phyloP scores from a whole-genome alignment of 371 early-diverging fungal species.

The Mortierella polycephala region DNA sequence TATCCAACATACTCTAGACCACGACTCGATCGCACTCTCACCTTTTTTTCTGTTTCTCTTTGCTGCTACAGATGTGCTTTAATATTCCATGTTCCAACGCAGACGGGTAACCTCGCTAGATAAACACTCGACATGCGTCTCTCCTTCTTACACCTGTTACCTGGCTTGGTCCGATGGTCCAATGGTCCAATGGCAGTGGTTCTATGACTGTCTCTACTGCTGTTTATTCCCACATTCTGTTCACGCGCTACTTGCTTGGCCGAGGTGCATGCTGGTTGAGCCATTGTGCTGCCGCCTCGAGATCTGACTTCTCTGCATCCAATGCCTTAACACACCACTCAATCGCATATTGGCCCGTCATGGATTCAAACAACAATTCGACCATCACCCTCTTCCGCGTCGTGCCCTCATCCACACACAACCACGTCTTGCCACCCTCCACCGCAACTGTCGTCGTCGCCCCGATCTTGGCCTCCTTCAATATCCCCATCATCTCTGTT shows the following conservation, averaged over 20 bases:
- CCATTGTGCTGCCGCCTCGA: conserved; percentile 69
- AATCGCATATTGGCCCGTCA: conserved; percentile 58
- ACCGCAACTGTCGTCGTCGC: not conserved
- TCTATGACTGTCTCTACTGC: too few species aligned
- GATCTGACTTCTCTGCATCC: conserved; percentile 59
- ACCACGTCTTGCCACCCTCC: conserved; percentile 55
- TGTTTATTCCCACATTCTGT: too few species aligned
- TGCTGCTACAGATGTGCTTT: not conserved
- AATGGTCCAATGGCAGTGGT: too few species aligned
- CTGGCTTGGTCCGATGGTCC: too few species aligned
- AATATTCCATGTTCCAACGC: not conserved
- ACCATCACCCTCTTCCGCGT: conserved; percentile 65
- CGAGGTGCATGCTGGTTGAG: conserved; percentile 67
- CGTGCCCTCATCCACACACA: conserved; percentile 77
- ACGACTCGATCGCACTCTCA: not conserved
- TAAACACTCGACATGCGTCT: too few species aligned
- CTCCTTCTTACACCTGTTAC: too few species aligned
- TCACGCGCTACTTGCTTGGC: not conserved
- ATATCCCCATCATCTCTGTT: conserved; percentile 63
- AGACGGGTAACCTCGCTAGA: too few species aligned
- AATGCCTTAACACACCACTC: conserved; percentile 81
- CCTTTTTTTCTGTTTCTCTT: not conserved
- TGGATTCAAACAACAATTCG: conserved; percentile 57
- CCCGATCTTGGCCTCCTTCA: conserved; percentile 52
- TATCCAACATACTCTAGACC: not conserved